These are phyloP conservation scores for Aspergillus olivimuriae DNA, from an alignment of 495 filamentous ascomycete genomes.

Conservation along the genomic window DNA sequence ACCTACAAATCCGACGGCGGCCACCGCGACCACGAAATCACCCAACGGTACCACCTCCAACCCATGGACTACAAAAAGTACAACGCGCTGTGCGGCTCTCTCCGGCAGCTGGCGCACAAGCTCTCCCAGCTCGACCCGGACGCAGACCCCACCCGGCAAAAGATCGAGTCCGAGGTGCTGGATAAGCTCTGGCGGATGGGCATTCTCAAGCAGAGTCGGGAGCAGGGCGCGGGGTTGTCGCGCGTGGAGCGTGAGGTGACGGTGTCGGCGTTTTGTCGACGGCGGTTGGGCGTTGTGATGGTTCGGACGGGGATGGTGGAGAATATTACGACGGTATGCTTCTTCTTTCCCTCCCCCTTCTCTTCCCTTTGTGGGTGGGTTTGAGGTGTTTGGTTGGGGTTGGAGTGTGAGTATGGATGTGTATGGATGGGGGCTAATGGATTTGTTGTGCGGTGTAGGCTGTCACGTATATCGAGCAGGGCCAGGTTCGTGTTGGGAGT, in stretches of 20 bases:
- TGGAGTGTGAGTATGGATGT: background rate
- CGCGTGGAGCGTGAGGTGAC: slow-evolving; percentile 81
- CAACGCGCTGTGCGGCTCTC: slow-evolving; percentile 76
- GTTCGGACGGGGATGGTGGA: slow-evolving; percentile 83
- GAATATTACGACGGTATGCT: slow-evolving; percentile 58
- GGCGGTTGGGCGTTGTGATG: slow-evolving; percentile 82
- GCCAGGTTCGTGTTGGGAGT: slow-evolving; percentile 87
- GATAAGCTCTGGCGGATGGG: slow-evolving; percentile 91
- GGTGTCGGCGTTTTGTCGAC: slow-evolving; percentile 73
- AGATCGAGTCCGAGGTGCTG: slow-evolving; percentile 75
- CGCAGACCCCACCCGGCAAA: slow-evolving; percentile 64
- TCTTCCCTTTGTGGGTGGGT: slow-evolving; percentile 2
- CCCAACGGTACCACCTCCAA: slow-evolving; percentile 81
- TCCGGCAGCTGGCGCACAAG: slow-evolving; percentile 82
- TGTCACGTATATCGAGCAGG: slow-evolving; percentile 85
- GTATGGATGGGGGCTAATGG: background rate
- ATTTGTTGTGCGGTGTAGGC: slow-evolving; percentile 37
- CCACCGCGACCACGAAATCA: slow-evolving; percentile 75
- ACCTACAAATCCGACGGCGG: slow-evolving; percentile 83
- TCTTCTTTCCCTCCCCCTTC: slow-evolving; percentile 1
- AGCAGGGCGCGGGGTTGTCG: slow-evolving; percentile 55
- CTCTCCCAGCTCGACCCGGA: slow-evolving; percentile 71
- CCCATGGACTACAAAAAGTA: slow-evolving; percentile 84
- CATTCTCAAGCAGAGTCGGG: slow-evolving; percentile 60
- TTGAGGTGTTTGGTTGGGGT: background rate